phyloP scores from a whole-genome alignment of 768 basidiomycete genomes.

The Auricularia heimuer region DNA sequence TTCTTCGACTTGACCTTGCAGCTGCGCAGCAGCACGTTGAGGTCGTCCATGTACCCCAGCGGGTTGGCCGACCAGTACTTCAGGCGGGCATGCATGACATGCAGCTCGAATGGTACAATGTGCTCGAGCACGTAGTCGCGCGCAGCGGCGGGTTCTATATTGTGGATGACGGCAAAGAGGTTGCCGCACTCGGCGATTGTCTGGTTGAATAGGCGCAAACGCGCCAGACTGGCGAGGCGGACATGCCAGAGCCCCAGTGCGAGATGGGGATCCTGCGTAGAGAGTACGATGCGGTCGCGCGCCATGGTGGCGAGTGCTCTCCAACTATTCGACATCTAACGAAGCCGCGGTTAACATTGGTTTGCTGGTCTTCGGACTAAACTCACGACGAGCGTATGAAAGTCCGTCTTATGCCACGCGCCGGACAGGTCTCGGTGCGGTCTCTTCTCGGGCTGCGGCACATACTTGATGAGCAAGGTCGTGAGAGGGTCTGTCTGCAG shows the following conservation, averaged over 20 bases:
- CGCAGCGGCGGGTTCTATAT: slow-evolving; percentile 41
- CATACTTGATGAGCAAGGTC: slow-evolving; percentile 75
- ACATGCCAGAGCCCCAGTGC: slow-evolving; percentile 76
- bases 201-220: slow-evolving; percentile 78
- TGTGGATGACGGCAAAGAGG: slow-evolving; percentile 60
- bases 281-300: slow-evolving; percentile 62
- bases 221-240: slow-evolving; percentile 66
- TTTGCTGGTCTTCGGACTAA: not conserved
- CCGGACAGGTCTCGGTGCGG: slow-evolving; percentile 65
- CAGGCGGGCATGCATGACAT: slow-evolving; percentile 61
- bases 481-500: slow-evolving; percentile 73
- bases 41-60: slow-evolving; percentile 69
- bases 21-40: slow-evolving; percentile 49
- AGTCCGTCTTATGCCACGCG: slow-evolving; percentile 62
- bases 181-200: slow-evolving; percentile 77
- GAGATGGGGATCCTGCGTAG: slow-evolving; percentile 54
- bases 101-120: slow-evolving; percentile 46
- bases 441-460: slow-evolving; percentile 63
- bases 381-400: slow-evolving; percentile 74
- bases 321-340: slow-evolving; percentile 84
- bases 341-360: not conserved
- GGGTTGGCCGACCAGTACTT: slow-evolving; percentile 77
- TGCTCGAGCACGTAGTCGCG: slow-evolving; percentile 52
- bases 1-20: slow-evolving; percentile 39
- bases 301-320: slow-evolving; percentile 77